These are phyloP conservation scores for Phytophthora chlamydospora DNA, from an alignment of 352 stramenopile genomes.

Conservation along the genomic window DNA sequence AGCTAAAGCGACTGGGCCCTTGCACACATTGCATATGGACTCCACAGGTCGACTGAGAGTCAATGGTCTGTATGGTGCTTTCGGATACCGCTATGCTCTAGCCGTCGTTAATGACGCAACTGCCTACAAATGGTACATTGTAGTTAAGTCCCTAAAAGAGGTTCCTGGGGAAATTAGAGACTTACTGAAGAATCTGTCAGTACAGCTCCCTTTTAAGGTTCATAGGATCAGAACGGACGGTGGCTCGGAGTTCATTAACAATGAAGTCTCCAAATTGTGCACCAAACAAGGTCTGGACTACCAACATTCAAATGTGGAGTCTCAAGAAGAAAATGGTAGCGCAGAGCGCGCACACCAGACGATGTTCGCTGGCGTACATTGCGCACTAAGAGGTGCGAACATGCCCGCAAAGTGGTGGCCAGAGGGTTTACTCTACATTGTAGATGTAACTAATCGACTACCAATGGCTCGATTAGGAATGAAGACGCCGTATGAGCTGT, in stretches of 20 bases:
- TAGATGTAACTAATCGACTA: conserved; percentile 11
- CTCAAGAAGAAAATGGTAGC: conserved; percentile 11
- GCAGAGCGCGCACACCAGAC: conserved; percentile 5
- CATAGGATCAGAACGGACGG: conserved; percentile 4
- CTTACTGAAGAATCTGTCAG: conserved; percentile 9
- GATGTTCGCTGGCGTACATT: conserved; percentile 1
- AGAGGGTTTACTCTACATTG: conserved; percentile 3
- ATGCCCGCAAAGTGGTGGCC: conserved; percentile 13
- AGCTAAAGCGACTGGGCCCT: conserved; percentile 5
- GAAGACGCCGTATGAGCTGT: conserved; percentile 13
- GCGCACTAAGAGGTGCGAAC: conserved; percentile 1
- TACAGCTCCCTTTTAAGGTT: conserved; percentile 14
- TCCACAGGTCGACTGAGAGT: conserved; percentile 4
- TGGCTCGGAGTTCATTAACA: conserved; percentile 12
- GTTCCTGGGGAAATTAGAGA: conserved; percentile 6
- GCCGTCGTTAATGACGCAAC: conserved; percentile 8
- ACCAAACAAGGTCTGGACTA: not conserved
- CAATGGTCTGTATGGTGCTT: conserved; percentile 5
- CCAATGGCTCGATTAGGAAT: conserved; percentile 6
- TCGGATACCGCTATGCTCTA: conserved; percentile 6
- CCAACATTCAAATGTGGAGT: conserved; percentile 12
- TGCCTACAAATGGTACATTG: conserved; percentile 17
- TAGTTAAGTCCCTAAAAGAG: conserved; percentile 15
- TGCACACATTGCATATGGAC: conserved; percentile 21
- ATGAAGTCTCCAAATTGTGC: conserved; percentile 1